These are phyloP conservation scores for Saccharomycopsis oosterbeekiorum DNA, from an alignment of 805 yeast species.

Conservation along the genomic window DNA sequence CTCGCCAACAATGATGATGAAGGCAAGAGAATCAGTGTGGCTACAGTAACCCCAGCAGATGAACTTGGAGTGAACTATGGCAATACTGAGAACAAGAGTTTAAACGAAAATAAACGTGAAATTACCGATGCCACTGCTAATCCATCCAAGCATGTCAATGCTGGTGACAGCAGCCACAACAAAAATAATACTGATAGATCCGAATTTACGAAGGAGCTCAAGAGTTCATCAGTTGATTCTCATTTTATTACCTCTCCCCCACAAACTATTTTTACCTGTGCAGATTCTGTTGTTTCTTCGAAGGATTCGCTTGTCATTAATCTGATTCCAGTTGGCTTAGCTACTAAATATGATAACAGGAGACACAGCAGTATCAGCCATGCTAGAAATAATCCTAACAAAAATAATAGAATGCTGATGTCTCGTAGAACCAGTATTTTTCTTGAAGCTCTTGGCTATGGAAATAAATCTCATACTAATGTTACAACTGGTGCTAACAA, in stretches of 20 bases:
- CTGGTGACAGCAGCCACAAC: neutral
- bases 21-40: neutral
- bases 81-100: neutral
- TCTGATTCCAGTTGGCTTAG: constrained; percentile 13
- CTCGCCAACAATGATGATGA: neutral
- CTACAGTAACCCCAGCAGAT: constrained; percentile 1
- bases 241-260: neutral
- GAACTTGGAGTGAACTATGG: neutral
- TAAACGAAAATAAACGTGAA: neutral
- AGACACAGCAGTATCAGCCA: neutral
- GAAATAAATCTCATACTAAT: neutral
- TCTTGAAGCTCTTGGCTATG: neutral
- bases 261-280: neutral
- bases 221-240: neutral
- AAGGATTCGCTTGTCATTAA: constrained; percentile 11
- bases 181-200: too few species aligned
- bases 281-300: neutral
- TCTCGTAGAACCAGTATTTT: neutral
- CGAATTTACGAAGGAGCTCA: neutral
- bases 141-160: too few species aligned
- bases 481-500: neutral
- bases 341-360: constrained; percentile 7
- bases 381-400: neutral
- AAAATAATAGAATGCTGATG: neutral
- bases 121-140: neutral